Conservation (phyloP, 2,329 filamentous ascomycete species). For the Fusarium tjaetaba region DNA sequence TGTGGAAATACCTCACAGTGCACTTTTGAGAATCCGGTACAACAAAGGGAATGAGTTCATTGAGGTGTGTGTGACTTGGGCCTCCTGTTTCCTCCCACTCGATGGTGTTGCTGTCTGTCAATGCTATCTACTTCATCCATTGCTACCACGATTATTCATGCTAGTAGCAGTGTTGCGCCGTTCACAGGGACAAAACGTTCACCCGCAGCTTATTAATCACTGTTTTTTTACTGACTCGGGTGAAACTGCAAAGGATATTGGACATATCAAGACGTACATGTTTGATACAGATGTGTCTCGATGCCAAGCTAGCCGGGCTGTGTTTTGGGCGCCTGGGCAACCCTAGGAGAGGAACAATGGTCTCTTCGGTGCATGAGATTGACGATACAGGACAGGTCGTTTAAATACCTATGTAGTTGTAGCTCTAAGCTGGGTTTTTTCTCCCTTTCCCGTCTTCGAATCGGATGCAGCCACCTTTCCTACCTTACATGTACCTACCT, state of each 20-base stretch:
- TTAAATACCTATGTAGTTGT: neutral
- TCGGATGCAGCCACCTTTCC: neutral
- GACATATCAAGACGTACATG: neutral
- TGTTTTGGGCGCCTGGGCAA: neutral
- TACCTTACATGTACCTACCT: neutral
- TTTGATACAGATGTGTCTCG: neutral
- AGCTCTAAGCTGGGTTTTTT: neutral
- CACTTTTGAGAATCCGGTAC: neutral
- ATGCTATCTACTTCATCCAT: neutral
- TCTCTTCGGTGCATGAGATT: neutral
- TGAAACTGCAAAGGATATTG: neutral
- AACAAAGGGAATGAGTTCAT: slow-evolving; percentile 20
- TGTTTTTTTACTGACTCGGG: neutral
- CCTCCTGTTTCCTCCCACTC: slow-evolving; percentile 17
- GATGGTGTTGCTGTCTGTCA: neutral
- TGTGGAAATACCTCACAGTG: slow-evolving; percentile 41
- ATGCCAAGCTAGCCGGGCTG: neutral
- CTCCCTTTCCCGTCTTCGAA: neutral
- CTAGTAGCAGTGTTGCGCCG: neutral
- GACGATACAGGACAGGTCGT: neutral
- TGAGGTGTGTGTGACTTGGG: slow-evolving; percentile 14
- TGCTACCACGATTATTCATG: neutral
- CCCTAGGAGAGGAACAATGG: neutral
- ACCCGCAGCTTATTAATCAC: neutral
- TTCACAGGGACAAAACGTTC: neutral